Evolutionary conservation across 139 green algal species (phyloP), one percentile per base, ranked within the genome.

Genomic region (Raphidocelis subcapitata): DNA sequence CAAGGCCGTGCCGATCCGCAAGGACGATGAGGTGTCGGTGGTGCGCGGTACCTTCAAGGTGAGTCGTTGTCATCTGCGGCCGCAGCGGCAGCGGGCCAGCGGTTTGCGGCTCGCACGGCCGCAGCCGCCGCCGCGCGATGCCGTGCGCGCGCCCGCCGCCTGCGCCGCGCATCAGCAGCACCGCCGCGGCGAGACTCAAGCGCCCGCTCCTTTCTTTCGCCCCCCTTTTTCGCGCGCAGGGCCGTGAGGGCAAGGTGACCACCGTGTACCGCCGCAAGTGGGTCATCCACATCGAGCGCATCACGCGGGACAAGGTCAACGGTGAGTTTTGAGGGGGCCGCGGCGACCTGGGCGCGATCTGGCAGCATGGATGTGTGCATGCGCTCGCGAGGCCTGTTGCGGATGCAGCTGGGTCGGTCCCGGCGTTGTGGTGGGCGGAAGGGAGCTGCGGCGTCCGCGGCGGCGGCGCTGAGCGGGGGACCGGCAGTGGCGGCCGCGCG

Each of bases 251-350:
- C 76, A 98, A 98, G 89, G 92, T 99, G 5, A 86, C 96, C 16
- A 82, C 93, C 74, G 96, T 99, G 46, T 99, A 99, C 91, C 87
- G 96, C 71, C 92, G 92, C 69, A 99, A 98, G 89, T 99, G 96
- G 96, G 92, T 99, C 37, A 99, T 99, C 84, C 96, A 99, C 85
- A 91, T 99, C 59, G 96, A 99, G 87, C 87, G 96, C 67, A 92
- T 99, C 80, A 97, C 94, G 18, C 83, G 95, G 33, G 96, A 99
- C 82, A 99, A 99, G 91, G 92, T 97, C 77, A 99, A 98, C 85
- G 95, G 95, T 96, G 76, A 84, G 94, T 46, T 12, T 49, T 49
- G 41, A 49, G 12, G 41, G 41, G 8, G 41, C 41, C 41, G 41
- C 41, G 8, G 41, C 41, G n/a, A 49, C 41, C 41, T 12, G 41